Percentiles rank a stretch among this genome's conserved stretches.
These are phyloP conservation scores for Penicillium sp. DNA, from an alignment of 2,329 filamentous ascomycete genomes.

Conservation along the genomic window DNA sequence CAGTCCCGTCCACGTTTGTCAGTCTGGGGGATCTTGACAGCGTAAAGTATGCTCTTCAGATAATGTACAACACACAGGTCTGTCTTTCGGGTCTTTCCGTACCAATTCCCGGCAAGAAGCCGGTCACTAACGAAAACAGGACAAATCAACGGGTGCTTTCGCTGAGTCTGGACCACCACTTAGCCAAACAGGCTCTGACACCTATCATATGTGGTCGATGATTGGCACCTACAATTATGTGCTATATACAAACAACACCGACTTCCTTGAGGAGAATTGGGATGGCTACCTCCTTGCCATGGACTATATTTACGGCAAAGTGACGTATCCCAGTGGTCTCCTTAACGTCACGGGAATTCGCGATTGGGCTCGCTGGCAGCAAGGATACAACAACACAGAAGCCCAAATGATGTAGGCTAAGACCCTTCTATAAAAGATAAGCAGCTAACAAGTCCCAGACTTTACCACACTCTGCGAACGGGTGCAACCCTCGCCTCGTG, in stretches of 20 bases:
- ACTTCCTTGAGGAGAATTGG: conserved; percentile 51
- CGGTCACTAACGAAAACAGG: conserved; percentile 6
- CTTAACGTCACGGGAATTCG: conserved; percentile 50
- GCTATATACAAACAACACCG: conserved; percentile 54
- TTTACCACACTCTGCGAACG: conserved; percentile 56
- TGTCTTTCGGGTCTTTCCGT: not conserved
- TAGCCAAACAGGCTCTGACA: conserved; percentile 34
- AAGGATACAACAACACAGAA: conserved; percentile 52
- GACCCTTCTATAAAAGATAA: not conserved
- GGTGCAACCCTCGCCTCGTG: conserved; percentile 53
- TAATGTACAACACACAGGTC: conserved; percentile 48
- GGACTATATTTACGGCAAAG: conserved; percentile 45
- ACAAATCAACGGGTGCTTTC: conserved; percentile 33
- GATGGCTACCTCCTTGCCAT: conserved; percentile 50
- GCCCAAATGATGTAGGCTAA: conserved; percentile 49
- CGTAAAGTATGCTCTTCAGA: conserved; percentile 48
- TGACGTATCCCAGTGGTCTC: conserved; percentile 45
- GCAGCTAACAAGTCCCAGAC: conserved; percentile 18
- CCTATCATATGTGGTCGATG: conserved; percentile 52
- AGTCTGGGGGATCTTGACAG: conserved; percentile 48
- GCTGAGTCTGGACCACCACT: conserved; percentile 37
- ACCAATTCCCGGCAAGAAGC: no score
- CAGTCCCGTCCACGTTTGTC: conserved; percentile 46
- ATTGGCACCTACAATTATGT: conserved; percentile 60
- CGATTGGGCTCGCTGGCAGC: conserved; percentile 54